Conservation (phyloP, 2,329 filamentous ascomycete species). For the Ophiostoma triangulosporum region DNA sequence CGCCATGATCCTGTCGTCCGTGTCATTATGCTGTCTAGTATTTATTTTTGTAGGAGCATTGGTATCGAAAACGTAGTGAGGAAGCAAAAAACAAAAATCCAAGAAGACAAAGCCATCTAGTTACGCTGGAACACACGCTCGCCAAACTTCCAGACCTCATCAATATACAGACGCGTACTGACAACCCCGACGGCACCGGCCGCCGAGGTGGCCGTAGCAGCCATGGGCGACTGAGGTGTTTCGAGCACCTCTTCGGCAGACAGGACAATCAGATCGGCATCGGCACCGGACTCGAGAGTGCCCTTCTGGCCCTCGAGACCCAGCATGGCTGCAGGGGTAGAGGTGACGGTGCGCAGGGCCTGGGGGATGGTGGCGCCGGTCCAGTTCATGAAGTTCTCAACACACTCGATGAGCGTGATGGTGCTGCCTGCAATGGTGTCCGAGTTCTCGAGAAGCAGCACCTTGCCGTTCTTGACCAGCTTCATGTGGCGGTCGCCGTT, state of each 20-base stretch:
- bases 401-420: conserved; percentile 65
- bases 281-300: conserved; percentile 44
- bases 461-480: conserved; percentile 57
- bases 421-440: conserved; percentile 65
- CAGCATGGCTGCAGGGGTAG: conserved; percentile 65
- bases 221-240: conserved; percentile 5
- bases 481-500: conserved; percentile 49
- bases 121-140: conserved; percentile 26
- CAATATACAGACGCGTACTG: conserved; percentile 41
- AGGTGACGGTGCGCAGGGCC: conserved; percentile 59
- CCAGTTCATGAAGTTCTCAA: conserved; percentile 70
- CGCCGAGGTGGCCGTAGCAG: conserved; percentile 3
- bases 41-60: not conserved
- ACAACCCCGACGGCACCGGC: conserved; percentile 2
- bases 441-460: conserved; percentile 64
- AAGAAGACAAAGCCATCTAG: not conserved
- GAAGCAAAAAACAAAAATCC: not conserved
- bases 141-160: conserved; percentile 73
- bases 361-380: conserved; percentile 53
- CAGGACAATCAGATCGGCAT: conserved; percentile 58
- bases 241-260: conserved; percentile 31
- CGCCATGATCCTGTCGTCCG: not conserved
- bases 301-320: conserved; percentile 56
- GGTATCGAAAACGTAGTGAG: not conserved
- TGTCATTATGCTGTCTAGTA: not conserved